A percentile compares a stretch with the other conserved stretches of the same genome.
Conservation (phyloP, 345 rosid genomes). For the Pelargonium nanum region DNA sequence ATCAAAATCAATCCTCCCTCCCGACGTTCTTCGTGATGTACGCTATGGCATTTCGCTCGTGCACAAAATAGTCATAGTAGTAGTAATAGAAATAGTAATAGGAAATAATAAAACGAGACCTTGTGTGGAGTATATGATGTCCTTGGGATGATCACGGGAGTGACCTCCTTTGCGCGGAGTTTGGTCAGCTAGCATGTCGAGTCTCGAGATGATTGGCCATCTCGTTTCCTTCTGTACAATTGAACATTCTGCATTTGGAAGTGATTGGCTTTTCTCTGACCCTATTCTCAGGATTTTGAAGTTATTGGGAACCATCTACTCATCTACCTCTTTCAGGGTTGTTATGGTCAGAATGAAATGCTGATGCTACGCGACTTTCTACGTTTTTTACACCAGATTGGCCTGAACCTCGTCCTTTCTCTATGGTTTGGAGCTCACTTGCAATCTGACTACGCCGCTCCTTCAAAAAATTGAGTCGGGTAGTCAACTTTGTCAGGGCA, state of each 20-base stretch:
- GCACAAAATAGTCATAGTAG: background rate
- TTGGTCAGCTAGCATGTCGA: no score
- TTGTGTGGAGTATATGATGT: no score
- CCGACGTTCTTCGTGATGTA: no score
- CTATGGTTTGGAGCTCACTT: constrained; percentile 47
- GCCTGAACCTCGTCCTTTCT: constrained; percentile 28
- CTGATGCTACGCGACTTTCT: constrained; percentile 8
- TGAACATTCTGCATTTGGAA: background rate
- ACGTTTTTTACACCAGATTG: constrained; percentile 12
- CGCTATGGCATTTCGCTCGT: background rate
- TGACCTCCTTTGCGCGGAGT: background rate
- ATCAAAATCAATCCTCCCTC: no score
- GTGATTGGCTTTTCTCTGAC: background rate
- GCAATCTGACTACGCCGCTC: constrained; percentile 65
- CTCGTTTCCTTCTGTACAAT: no score
- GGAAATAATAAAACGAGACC: background rate
- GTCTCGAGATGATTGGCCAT: no score
- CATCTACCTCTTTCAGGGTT: background rate
- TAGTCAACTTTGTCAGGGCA: constrained; percentile 67
- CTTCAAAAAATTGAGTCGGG: constrained; percentile 71
- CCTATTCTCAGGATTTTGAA: no score
- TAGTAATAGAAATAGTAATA: no score
- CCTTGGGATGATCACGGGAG: background rate
- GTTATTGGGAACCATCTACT: background rate
- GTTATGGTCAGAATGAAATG: background rate